phyloP scores from a whole-genome alignment of 2,329 filamentous ascomycete species.

The Clathrospora elynae region DNA sequence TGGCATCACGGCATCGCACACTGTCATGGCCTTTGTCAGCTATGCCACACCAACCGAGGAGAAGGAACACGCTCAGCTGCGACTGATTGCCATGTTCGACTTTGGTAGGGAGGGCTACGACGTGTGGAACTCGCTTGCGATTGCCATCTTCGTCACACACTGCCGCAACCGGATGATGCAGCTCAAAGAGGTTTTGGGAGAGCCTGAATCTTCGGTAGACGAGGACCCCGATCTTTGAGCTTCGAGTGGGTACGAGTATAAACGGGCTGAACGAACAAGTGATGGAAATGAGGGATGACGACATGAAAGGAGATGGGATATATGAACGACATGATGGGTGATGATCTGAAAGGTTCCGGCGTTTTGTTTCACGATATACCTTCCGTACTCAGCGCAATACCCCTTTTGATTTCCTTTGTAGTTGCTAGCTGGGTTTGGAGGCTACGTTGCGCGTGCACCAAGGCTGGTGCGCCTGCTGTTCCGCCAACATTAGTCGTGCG shows the following conservation, averaged over 20 bases:
- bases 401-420: slow-evolving; percentile 14
- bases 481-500: no score
- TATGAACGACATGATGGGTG: slow-evolving; percentile 1
- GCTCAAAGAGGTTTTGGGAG: slow-evolving; percentile 48
- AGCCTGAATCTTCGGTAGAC: slow-evolving; percentile 12
- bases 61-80: slow-evolving; percentile 32
- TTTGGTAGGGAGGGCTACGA: slow-evolving; percentile 59
- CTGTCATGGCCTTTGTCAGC: slow-evolving; percentile 59
- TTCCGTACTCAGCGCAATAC: slow-evolving; percentile 19
- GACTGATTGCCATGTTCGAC: slow-evolving; percentile 59
- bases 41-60: slow-evolving; percentile 49
- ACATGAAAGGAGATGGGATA: slow-evolving; percentile 4
- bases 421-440: no score
- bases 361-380: slow-evolving; percentile 27
- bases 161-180: slow-evolving; percentile 57
- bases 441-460: no score
- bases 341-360: slow-evolving; percentile 10
- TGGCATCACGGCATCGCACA: slow-evolving; percentile 60
- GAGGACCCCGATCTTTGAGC: slow-evolving; percentile 42
- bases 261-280: slow-evolving; percentile 3
- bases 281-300: slow-evolving; percentile 5
- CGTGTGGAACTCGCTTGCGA: slow-evolving; percentile 64
- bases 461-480: not conserved
- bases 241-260: slow-evolving; percentile 3
- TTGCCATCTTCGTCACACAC: slow-evolving; percentile 62